Evolutionary conservation across 345 rosid species (phyloP).

Genomic region (Kernera saxatilis): DNA sequence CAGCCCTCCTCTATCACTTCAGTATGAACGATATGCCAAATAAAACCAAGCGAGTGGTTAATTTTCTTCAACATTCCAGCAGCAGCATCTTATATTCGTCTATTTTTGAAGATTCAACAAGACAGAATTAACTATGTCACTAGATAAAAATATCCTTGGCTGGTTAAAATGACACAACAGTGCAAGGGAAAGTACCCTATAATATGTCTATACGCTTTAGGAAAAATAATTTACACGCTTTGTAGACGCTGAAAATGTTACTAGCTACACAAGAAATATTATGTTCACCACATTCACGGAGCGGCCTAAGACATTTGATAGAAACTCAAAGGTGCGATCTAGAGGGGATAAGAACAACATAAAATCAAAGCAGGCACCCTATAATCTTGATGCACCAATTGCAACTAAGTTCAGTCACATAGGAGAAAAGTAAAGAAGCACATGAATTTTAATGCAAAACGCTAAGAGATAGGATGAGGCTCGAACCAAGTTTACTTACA

Average conservation of each 20-base stretch:
- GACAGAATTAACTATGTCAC: background rate
- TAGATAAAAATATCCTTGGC: background rate
- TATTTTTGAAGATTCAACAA: background rate
- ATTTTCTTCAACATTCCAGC: background rate
- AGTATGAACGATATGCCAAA: background rate
- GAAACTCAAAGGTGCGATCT: background rate
- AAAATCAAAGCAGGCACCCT: background rate
- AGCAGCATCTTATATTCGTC: background rate
- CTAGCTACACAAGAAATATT: background rate
- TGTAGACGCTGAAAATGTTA: background rate
- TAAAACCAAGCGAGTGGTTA: background rate
- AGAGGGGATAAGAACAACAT: background rate
- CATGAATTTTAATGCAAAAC: background rate
- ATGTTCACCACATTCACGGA: background rate
- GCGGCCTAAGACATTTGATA: background rate
- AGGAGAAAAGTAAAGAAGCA: background rate
- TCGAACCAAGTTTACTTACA: slow-evolving; percentile 44
- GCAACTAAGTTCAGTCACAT: background rate
- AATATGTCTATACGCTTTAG: background rate
- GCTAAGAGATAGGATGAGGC: background rate
- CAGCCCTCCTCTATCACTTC: background rate
- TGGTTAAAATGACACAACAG: background rate
- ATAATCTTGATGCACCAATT: background rate
- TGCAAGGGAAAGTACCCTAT: background rate
- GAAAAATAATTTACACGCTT: background rate